Evolutionary conservation across 345 rosid genomes (phyloP).

Genomic region (Eutrema japonicum): DNA sequence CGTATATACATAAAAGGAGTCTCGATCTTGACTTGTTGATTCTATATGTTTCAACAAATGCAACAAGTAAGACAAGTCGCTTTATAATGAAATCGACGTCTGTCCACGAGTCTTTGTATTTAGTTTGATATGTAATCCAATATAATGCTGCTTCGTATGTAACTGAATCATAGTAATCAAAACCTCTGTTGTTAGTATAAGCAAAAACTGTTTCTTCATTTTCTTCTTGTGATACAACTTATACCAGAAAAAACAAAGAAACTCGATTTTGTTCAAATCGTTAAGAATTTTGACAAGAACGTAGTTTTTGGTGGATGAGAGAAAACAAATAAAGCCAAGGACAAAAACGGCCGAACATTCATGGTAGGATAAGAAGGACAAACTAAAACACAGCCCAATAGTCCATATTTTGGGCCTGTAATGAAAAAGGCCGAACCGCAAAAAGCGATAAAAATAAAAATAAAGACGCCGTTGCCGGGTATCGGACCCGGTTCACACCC

Average conservation of each 20-base stretch:
- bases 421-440: not conserved
- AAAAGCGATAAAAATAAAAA: not conserved
- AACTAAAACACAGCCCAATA: not conserved
- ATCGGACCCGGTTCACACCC: slow-evolving; percentile 89
- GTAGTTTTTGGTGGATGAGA: not conserved
- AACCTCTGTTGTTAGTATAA: not conserved
- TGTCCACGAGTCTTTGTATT: slow-evolving; percentile 25
- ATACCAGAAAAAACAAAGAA: not conserved
- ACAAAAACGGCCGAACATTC: not conserved
- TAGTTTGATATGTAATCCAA: slow-evolving; percentile 1
- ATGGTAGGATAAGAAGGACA: not conserved
- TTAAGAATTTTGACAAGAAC: not conserved
- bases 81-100: slow-evolving; percentile 1
- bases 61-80: slow-evolving; percentile 24
- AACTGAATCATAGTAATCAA: not conserved
- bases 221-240: not conserved
- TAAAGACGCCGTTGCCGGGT: slow-evolving; percentile 75
- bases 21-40: slow-evolving; percentile 31
- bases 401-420: slow-evolving; percentile 1
- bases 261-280: not conserved
- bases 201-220: not conserved
- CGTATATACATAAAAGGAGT: slow-evolving; percentile 1
- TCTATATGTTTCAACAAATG: slow-evolving; percentile 28
- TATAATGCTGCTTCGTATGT: slow-evolving; percentile 10
- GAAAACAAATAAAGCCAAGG: not conserved